phyloP scores from a whole-genome alignment of 2,329 filamentous ascomycete genomes.

The Verticillium nubilum region DNA sequence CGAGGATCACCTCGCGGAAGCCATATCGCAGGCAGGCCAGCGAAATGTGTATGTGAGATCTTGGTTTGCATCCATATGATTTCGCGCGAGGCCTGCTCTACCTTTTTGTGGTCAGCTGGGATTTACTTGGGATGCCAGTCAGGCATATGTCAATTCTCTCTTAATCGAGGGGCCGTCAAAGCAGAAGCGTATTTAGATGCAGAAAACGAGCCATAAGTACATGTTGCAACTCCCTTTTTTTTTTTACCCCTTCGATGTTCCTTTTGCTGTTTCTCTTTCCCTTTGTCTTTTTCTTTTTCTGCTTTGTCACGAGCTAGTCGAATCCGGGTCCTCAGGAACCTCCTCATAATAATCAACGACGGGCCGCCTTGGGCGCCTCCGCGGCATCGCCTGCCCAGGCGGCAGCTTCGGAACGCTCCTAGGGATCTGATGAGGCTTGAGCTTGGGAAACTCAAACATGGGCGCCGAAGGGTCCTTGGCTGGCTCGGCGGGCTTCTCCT shows the following conservation, averaged over 20 bases:
- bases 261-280: too few species aligned
- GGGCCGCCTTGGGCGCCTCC: not conserved
- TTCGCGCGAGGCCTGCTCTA: too few species aligned
- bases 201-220: not conserved
- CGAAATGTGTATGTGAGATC: not conserved
- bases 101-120: too few species aligned
- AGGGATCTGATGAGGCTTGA: not conserved
- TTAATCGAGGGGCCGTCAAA: not conserved
- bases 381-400: not conserved
- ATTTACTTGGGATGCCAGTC: too few species aligned
- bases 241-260: too few species aligned
- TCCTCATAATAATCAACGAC: too few species aligned
- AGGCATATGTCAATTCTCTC: too few species aligned
- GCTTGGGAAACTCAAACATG: not conserved
- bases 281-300: too few species aligned
- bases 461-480: not conserved
- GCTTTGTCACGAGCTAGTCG: too few species aligned
- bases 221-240: not conserved
- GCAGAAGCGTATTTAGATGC: not conserved
- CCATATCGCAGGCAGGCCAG: not conserved
- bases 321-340: too few species aligned
- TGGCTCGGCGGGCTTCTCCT: not conserved
- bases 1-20: not conserved
- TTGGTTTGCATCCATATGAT: not conserved
- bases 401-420: not conserved